Evolutionary conservation across 768 basidiomycete genomes (phyloP).

Genomic region (Termitomyces sp.): DNA sequence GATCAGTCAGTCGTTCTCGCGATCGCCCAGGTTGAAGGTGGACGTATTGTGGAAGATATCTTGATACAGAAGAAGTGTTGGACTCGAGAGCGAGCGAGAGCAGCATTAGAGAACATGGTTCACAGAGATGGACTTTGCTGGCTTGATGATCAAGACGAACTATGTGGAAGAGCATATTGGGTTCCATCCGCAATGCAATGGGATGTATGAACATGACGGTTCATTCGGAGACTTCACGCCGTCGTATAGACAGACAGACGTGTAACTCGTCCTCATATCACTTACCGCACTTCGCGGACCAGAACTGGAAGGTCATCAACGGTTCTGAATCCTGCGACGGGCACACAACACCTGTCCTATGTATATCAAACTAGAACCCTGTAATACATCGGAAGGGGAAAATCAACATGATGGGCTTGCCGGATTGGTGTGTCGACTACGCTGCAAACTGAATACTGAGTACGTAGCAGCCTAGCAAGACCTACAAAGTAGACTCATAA

Average conservation of each 20-base stretch:
- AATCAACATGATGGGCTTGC: no score
- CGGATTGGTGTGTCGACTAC: no score
- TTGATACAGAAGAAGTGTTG: constrained; percentile 67
- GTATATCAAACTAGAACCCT: no score
- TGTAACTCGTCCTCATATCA: background rate
- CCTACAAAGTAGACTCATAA: no score
- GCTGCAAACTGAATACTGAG: no score
- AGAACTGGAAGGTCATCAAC: no score
- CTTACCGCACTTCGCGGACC: background rate
- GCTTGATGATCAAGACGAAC: constrained; percentile 87
- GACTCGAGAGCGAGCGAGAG: constrained; percentile 71
- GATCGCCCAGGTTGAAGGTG: constrained; percentile 63
- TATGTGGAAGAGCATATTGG: constrained; percentile 73
- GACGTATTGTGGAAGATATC: constrained; percentile 63
- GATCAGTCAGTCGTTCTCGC: constrained; percentile 86
- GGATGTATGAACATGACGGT: constrained; percentile 47
- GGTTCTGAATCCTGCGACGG: no score
- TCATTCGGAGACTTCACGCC: background rate
- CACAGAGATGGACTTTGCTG: constrained; percentile 90
- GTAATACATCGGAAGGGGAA: no score
- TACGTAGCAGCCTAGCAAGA: no score
- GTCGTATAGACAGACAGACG: background rate
- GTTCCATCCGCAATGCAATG: constrained; percentile 85
- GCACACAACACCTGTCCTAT: no score
- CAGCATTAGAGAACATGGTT: constrained; percentile 87